A percentile compares a stretch with the other conserved stretches of the same genome.
phyloP scores from a whole-genome alignment of 1,139 yeast species.

The Scheffersomyces cryptocercus region DNA sequence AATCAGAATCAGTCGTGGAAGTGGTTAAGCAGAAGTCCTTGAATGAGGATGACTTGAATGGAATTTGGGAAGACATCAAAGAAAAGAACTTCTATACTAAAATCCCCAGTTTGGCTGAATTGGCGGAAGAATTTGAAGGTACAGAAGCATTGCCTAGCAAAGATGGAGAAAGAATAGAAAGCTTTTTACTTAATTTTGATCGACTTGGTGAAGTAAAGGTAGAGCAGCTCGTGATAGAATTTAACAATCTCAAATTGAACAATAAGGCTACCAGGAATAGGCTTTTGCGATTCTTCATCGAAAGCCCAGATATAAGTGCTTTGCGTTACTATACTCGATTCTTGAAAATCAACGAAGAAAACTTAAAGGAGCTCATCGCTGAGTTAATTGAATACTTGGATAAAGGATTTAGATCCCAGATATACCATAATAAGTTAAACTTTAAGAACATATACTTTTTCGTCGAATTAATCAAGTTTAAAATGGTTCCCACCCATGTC shows the following conservation, averaged over 20 bases:
- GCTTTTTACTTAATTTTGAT: conserved; percentile 48
- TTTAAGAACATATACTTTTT: conserved; percentile 63
- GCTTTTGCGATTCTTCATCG: conserved; percentile 55
- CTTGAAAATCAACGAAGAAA: conserved; percentile 56
- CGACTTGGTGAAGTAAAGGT: conserved; percentile 47
- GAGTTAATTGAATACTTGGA: conserved; percentile 61
- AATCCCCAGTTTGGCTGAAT: conserved; percentile 27
- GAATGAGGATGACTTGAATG: conserved; percentile 33
- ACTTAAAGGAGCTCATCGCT: conserved; percentile 53
- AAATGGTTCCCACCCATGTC: conserved; percentile 67
- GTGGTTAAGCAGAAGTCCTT: conserved; percentile 21
- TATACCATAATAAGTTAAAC: conserved; percentile 51
- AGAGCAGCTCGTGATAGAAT: conserved; percentile 58
- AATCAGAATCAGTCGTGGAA: conserved; percentile 19
- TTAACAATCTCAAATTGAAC: conserved; percentile 52
- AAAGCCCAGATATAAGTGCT: conserved; percentile 45
- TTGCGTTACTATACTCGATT: conserved; percentile 63
- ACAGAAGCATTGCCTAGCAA: conserved; percentile 15
- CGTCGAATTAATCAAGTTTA: conserved; percentile 76
- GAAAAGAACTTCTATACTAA: conserved; percentile 60
- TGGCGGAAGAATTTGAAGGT: conserved; percentile 27
- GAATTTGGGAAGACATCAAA: conserved; percentile 69
- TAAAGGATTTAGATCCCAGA: conserved; percentile 59
- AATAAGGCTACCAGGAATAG: conserved; percentile 76
- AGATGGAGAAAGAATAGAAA: conserved; percentile 47